Evolutionary conservation across 2,329 filamentous ascomycete genomes (phyloP), one percentile per base, ranked within the genome.

Genomic region (Coniella lustricola): DNA sequence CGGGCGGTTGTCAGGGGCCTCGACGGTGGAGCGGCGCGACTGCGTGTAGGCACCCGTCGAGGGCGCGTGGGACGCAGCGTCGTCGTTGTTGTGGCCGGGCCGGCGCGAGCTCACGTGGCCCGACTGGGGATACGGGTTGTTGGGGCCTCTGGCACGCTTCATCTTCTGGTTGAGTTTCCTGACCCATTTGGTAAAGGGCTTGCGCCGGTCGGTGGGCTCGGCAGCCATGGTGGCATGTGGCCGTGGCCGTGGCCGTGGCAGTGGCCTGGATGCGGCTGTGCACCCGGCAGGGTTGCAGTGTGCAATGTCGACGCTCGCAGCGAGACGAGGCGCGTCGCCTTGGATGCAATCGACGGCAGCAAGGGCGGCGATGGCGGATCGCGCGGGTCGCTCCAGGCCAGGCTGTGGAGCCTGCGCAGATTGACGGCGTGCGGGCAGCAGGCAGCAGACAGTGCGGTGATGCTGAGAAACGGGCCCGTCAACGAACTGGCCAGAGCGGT

Each of bases 121-220:
- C 2, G 89, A 94, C 59, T 91, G 77, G 8, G 87, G 87, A 62
- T 96, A 96, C n/a, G 90, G 90, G 62, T 91, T 91, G 73, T 95
- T 95, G 65, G 85, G 84, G 60, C 82, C 81, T 44, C 73, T 70
- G 16, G 69, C 64, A 41, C 73, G 75, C 67, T 84, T 87, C 67
- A 84, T 86, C 48, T 52, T 52, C 47, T 52, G 50, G 53, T 90
- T 84, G 49, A 97, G 79, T 62, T 90, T 90, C 75, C 90, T 95
- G 74, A 98, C 89, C 86, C 91, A 94, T 57, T 84, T 87, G 40
- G 90, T 81, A 64, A 97, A 97, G 20, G 90, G 91, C 55, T 87
- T 82, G 59, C 90, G 84, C 56, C 89, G 85, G 59, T 78, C 79
- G 61, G 68, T 17, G 38, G 54, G 46, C 38, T 50, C 44, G 51